These are phyloP conservation scores for Sporisorium graminicola DNA, from an alignment of 1,284 basidiomycete species.

Conservation along the genomic window DNA sequence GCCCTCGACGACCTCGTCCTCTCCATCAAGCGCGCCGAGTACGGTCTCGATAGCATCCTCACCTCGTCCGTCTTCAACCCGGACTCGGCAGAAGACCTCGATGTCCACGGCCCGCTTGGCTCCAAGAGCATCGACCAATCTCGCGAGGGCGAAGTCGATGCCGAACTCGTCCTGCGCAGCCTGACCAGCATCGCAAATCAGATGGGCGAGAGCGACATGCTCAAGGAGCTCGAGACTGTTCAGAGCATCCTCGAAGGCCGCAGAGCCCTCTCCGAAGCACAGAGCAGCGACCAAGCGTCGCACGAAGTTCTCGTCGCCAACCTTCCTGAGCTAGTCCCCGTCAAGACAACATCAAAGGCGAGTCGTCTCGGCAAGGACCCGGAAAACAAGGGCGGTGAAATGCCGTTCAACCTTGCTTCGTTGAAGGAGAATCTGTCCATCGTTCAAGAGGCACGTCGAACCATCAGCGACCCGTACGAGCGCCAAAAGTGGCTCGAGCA, in stretches of 20 bases:
- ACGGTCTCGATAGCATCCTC: slow-evolving; percentile 50
- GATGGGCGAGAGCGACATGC: slow-evolving; percentile 47
- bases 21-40: slow-evolving; percentile 43
- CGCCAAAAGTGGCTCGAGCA: slow-evolving; percentile 68
- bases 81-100: slow-evolving; percentile 30
- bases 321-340: slow-evolving; percentile 56
- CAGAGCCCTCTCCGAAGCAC: slow-evolving; percentile 32
- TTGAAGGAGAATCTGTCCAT: slow-evolving; percentile 63
- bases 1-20: slow-evolving; percentile 43
- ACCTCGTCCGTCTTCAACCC: slow-evolving; percentile 56
- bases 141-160: slow-evolving; percentile 50
- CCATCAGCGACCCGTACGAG: slow-evolving; percentile 59
- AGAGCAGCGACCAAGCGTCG: slow-evolving; percentile 7
- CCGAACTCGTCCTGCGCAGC: slow-evolving; percentile 34
- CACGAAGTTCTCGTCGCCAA: slow-evolving; percentile 19
- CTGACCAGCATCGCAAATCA: slow-evolving; percentile 46
- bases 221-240: slow-evolving; percentile 53
- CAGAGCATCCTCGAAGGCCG: slow-evolving; percentile 46
- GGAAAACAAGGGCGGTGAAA: slow-evolving; percentile 33
- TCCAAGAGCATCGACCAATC: slow-evolving; percentile 40
- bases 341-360: slow-evolving; percentile 42
- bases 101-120: slow-evolving; percentile 39
- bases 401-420: slow-evolving; percentile 62
- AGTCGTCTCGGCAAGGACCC: slow-evolving; percentile 38
- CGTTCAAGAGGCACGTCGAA: slow-evolving; percentile 57